Evolutionary conservation across 768 basidiomycete genomes (phyloP).

Genomic region (Rhodotorula paludigena): DNA sequence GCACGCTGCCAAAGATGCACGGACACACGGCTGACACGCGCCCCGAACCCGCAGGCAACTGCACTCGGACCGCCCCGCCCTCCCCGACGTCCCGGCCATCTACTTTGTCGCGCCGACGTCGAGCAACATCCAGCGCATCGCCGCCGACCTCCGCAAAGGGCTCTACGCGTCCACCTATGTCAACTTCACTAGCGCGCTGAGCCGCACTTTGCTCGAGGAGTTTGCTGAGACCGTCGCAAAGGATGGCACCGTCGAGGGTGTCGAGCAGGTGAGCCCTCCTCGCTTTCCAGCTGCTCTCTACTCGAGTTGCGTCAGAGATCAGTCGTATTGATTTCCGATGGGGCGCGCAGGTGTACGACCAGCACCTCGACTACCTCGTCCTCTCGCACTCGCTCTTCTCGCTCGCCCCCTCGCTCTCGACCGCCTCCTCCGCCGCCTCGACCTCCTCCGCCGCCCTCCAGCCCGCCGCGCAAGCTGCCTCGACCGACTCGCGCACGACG

Average conservation of each 20-base stretch:
- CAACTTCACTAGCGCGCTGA: constrained; percentile 88
- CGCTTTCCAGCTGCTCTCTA: neutral
- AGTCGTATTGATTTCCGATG: too few relatives aligned
- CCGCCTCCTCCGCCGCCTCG: constrained; percentile 42
- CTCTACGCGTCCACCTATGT: constrained; percentile 91
- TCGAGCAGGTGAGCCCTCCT: constrained; percentile 60
- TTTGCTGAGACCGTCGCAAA: constrained; percentile 80
- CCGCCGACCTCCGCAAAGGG: constrained; percentile 69
- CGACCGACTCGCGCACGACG: constrained; percentile 52
- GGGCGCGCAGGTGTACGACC: constrained; percentile 73
- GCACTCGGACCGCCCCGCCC: constrained; percentile 76
- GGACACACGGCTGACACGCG: too few relatives aligned
- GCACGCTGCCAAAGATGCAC: too few relatives aligned
- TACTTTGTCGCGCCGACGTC: constrained; percentile 93
- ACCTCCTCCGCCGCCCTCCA: constrained; percentile 44
- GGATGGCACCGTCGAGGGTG: constrained; percentile 72
- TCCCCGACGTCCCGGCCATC: constrained; percentile 91
- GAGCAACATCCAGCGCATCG: constrained; percentile 79
- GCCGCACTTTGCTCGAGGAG: constrained; percentile 84
- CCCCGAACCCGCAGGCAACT: constrained; percentile 82
- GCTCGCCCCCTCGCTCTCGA: constrained; percentile 58
- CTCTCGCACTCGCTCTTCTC: constrained; percentile 92
- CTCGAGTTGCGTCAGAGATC: neutral
- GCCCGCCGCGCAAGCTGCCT: neutral
- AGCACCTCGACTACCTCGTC: constrained; percentile 92